A percentile compares a stretch with the other conserved stretches of the same genome.
These are phyloP conservation scores for Esteya vermicola DNA, from an alignment of 2,329 filamentous ascomycete genomes.

Conservation along the genomic window DNA sequence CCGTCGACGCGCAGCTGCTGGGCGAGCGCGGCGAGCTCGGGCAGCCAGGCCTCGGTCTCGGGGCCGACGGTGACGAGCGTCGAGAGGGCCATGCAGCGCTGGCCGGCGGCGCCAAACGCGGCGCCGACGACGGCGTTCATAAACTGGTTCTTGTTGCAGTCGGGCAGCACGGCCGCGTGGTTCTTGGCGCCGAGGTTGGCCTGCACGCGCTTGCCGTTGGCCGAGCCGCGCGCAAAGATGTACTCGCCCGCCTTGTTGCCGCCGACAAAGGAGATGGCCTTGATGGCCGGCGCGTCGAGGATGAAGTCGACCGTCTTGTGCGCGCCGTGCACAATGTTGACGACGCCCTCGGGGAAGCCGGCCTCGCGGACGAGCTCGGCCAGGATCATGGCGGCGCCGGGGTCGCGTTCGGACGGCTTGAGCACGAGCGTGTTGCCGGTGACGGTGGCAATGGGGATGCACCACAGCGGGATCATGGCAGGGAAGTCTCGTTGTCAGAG, in stretches of 20 bases:
- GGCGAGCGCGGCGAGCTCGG: constrained; percentile 63
- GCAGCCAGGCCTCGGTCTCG: constrained; percentile 71
- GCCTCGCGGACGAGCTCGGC: constrained; percentile 68
- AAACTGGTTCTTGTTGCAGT: constrained; percentile 84
- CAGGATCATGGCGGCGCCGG: constrained; percentile 73
- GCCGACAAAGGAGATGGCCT: constrained; percentile 76
- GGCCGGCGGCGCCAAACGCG: constrained; percentile 72
- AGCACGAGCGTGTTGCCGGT: constrained; percentile 74
- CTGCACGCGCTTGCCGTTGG: constrained; percentile 79
- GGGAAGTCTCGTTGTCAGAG: constrained; percentile 52
- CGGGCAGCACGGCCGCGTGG: constrained; percentile 69
- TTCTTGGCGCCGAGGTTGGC: constrained; percentile 84
- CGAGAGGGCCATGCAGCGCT: constrained; percentile 77
- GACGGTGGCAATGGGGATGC: constrained; percentile 69
- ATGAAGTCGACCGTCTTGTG: constrained; percentile 77
- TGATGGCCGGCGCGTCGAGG: constrained; percentile 71
- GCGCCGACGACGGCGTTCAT: constrained; percentile 73
- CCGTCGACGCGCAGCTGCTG: constrained; percentile 62
- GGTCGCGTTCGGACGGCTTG: constrained; percentile 78
- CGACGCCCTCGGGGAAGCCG: constrained; percentile 66
- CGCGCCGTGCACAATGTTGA: constrained; percentile 72
- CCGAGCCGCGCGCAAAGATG: constrained; percentile 64
- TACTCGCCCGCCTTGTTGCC: constrained; percentile 83
- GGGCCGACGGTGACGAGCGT: constrained; percentile 65
- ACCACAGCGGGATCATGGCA: constrained; percentile 89